Base-by-base conservation (phyloP, 2,329 filamentous ascomycete genomes). In the Pseudodiploospora longispora region DNA sequence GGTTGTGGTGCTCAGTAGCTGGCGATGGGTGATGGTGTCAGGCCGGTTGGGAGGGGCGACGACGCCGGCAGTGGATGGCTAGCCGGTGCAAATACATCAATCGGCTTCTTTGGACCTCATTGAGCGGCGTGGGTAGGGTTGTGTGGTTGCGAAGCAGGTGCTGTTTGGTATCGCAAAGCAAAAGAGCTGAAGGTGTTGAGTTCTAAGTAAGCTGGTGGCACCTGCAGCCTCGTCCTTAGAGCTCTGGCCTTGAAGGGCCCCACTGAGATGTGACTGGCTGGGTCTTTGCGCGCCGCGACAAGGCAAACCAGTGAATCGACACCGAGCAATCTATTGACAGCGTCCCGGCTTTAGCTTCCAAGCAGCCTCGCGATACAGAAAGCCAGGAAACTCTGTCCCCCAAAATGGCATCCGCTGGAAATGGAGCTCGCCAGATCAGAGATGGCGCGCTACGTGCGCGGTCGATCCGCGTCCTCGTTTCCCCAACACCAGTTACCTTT, bases 401-500 rank as follows among this genome's bases (percentile, higher is more conserved):
- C 19, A 19, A 19, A 49, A 50, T 53, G 52, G 36, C 51, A n/a
- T 34, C 47, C 6, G 29, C 44, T 4, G 40, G 47, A 10, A 47
- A 40, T 33, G 46, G 42, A 8, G 46, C 42, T 33, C 36, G 46
- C 27, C 43, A 48, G 32, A 36, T 52, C 6, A 43, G 32, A 34
- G 40, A 46, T 34, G 40, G 36, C 12, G 36, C 32, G 6, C 42
- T 56, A 38, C 28, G 49, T 62, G 61, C 35, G 55, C 69, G 50
- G 47, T 67, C 62, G 67, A 65, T 80, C 30, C 71, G 72, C 47
- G 53, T 80, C 49, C 67, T 66, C 33, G 75, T 78, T 19, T 57
- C 61, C n/a, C 77, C 76, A 10, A 54, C 68, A 9, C 76, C 77
- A 8, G 53, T 62, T n/a, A 72, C 50, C 38, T 71, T 80, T 50